Evolutionary conservation across 225 moss, liverwort and hornwort species (phyloP).

Genomic region (Straminergon stramineum): DNA sequence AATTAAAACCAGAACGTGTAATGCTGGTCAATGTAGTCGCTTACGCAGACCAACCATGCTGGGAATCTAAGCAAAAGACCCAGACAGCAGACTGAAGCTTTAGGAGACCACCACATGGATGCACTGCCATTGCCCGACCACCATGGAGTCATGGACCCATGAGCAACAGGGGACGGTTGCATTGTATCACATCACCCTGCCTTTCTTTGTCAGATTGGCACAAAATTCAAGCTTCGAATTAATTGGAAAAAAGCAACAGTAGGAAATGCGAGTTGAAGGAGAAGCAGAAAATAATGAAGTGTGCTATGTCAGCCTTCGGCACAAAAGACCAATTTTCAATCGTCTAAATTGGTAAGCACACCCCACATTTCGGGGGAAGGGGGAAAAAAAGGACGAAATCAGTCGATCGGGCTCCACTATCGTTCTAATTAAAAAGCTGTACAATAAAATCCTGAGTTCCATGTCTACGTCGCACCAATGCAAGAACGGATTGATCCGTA

Average conservation of each 20-base stretch:
- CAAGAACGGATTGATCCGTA: neutral
- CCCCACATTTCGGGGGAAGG: neutral
- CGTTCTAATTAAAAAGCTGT: constrained; percentile 25
- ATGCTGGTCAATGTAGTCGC: neutral
- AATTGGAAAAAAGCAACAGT: neutral
- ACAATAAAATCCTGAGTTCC: constrained; percentile 32
- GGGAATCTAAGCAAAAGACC: constrained; percentile 6
- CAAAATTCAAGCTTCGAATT: neutral
- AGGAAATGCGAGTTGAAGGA: neutral
- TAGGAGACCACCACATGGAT: constrained; percentile 20
- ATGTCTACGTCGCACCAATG: constrained; percentile 1
- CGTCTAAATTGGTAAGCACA: constrained; percentile 30
- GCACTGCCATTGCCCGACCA: constrained; percentile 2
- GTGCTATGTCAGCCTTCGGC: constrained; percentile 33
- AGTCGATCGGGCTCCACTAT: constrained; percentile 10
- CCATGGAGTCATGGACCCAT: neutral
- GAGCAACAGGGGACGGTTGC: constrained; percentile 11
- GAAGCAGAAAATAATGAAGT: neutral
- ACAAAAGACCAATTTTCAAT: constrained; percentile 23
- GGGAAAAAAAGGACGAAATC: neutral
- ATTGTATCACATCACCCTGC: neutral
- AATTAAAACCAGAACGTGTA: neutral
- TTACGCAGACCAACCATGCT: constrained; percentile 22
- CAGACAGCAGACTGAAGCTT: constrained; percentile 21
- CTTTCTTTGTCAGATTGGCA: neutral